phyloP scores from a whole-genome alignment of 2,329 filamentous ascomycete genomes.

The Trichoderma harzianum region DNA sequence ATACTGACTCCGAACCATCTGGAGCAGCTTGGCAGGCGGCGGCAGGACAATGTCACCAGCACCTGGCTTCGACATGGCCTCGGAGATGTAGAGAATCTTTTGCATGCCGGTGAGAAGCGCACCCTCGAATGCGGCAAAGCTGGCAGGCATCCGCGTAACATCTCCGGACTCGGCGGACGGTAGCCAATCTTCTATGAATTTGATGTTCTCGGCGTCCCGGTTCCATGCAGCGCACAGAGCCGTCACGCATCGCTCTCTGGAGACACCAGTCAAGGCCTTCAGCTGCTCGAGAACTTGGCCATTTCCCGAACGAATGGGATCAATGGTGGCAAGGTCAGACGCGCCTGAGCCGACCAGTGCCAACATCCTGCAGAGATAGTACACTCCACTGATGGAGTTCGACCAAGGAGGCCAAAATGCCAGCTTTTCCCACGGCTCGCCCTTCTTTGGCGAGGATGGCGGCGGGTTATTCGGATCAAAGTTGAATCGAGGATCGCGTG shows the following conservation, averaged over 20 bases:
- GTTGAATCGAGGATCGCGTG: conserved; percentile 71
- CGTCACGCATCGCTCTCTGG: conserved; percentile 80
- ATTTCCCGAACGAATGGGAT: conserved; percentile 57
- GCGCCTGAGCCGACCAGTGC: conserved; percentile 81
- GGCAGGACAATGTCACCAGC: conserved; percentile 76
- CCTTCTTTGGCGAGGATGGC: conserved; percentile 70
- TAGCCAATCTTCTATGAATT: conserved; percentile 90
- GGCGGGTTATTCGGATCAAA: conserved; percentile 76
- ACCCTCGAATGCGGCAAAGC: conserved; percentile 82
- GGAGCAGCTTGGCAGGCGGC: conserved; percentile 80
- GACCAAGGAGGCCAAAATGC: conserved; percentile 95
- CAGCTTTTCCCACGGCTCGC: conserved; percentile 87
- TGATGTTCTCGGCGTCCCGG: conserved; percentile 87
- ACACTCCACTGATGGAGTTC: conserved; percentile 86
- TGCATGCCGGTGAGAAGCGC: conserved; percentile 83
- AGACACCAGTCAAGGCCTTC: conserved; percentile 68
- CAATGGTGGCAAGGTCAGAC: conserved; percentile 76
- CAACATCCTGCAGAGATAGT: conserved; percentile 82
- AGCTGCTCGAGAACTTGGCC: conserved; percentile 66
- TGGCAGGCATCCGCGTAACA: conserved; percentile 84
- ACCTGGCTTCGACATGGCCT: conserved; percentile 72
- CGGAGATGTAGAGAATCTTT: conserved; percentile 89
- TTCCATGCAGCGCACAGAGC: conserved; percentile 91
- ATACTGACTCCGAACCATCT: conserved; percentile 89
- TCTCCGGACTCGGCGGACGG: conserved; percentile 77